Percentiles rank a stretch among this genome's conserved stretches.
Conservation (phyloP, 305 asterid species). For the Fraxinus platypoda region DNA sequence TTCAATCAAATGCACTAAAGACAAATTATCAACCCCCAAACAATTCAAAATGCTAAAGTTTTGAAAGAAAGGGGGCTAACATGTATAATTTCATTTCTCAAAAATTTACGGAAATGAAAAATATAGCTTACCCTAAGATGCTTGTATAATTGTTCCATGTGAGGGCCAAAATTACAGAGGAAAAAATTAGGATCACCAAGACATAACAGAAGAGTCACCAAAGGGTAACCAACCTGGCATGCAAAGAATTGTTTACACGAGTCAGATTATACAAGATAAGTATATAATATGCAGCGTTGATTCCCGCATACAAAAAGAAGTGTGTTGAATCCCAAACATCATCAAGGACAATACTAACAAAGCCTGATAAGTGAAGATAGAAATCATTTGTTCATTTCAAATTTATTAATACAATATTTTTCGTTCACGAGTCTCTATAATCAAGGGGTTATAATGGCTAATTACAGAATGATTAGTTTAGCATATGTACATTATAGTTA, state of each 20-base stretch:
- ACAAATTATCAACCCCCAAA: neutral
- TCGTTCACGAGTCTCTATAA: neutral
- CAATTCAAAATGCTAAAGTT: neutral
- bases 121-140: conserved; percentile 75
- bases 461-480: neutral
- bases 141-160: conserved; percentile 97
- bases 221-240: conserved; percentile 89
- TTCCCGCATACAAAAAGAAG: neutral
- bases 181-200: conserved; percentile 95
- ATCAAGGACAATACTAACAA: conserved; percentile 20
- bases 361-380: conserved; percentile 10
- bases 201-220: conserved; percentile 97
- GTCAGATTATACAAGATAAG: conserved; percentile 25
- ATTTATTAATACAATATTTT: neutral
- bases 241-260: conserved; percentile 26
- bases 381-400: neutral
- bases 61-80: conserved; percentile 1
- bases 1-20: neutral
- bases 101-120: conserved; percentile 18
- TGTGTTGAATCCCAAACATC: conserved; percentile 11
- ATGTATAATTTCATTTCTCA: conserved; percentile 1
- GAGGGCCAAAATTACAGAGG: conserved; percentile 84
- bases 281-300: conserved; percentile 5
- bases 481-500: neutral
- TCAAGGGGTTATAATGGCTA: conserved; percentile 4